Percentiles rank a stretch among this genome's conserved stretches.
Evolutionary conservation across 176 grass and related monocot genomes (phyloP).

Genomic region (Puccinellia tenuiflora): DNA sequence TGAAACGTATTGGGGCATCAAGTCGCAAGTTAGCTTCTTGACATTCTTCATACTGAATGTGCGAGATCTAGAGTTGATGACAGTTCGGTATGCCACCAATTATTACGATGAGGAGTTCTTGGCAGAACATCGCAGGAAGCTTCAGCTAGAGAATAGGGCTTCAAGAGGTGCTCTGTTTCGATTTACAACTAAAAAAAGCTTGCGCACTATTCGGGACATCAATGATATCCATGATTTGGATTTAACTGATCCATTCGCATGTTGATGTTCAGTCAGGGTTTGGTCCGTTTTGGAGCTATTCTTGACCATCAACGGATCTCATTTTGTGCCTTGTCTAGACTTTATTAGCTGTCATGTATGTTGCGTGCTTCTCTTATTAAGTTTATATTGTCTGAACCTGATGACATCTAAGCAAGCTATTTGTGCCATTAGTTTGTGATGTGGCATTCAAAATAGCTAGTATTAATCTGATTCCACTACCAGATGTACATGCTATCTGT

Average conservation of each 20-base stretch:
- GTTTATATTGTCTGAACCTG: too few species aligned
- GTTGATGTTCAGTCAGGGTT: not conserved
- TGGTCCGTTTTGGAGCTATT: too few species aligned
- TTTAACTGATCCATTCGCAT: not conserved
- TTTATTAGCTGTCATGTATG: too few species aligned
- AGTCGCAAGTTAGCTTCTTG: not conserved
- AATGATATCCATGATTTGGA: not conserved
- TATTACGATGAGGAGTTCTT: not conserved
- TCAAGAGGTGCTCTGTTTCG: not conserved
- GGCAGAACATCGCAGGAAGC: not conserved
- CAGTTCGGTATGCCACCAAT: fast-evolving
- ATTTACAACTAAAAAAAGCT: not conserved
- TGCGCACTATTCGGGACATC: not conserved
- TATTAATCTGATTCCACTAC: too few species aligned
- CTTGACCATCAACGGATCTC: too few species aligned
- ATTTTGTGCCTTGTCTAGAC: too few species aligned
- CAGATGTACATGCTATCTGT: too few species aligned
- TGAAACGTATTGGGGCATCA: too few species aligned
- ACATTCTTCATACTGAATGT: not conserved
- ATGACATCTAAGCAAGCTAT: too few species aligned
- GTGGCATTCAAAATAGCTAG: too few species aligned
- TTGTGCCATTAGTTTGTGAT: too few species aligned
- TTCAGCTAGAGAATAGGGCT: not conserved
- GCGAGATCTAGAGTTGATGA: not conserved
- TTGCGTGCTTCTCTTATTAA: too few species aligned